phyloP scores from a whole-genome alignment of 257 asterid species.

The Solanum ossicruentum region DNA sequence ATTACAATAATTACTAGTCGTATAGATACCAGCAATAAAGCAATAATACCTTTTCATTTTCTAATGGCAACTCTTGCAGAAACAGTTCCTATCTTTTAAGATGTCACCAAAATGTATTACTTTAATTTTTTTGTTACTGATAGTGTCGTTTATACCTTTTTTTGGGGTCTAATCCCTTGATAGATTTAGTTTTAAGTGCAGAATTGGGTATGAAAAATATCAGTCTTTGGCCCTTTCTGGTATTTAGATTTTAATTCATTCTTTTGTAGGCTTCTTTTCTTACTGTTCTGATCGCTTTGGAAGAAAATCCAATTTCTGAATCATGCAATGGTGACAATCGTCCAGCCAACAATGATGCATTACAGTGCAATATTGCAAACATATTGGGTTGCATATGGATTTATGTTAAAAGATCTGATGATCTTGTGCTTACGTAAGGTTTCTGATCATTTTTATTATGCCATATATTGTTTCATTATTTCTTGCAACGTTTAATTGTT shows the following conservation, averaged over 20 bases:
- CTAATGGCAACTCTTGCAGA: background rate
- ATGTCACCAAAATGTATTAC: background rate
- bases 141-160: background rate
- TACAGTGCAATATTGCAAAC: conserved; percentile 29
- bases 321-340: conserved; percentile 12
- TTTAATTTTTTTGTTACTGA: background rate
- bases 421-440: conserved; percentile 47
- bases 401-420: conserved; percentile 44
- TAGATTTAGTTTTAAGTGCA: background rate
- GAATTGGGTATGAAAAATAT: background rate
- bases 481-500: background rate
- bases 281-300: conserved; percentile 32
- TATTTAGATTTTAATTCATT: background rate
- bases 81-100: background rate
- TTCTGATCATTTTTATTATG: background rate
- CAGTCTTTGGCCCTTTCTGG: background rate
- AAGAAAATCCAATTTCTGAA: conserved; percentile 25
- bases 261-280: conserved; percentile 78
- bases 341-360: conserved; percentile 20
- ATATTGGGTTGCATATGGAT: conserved; percentile 33
- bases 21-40: background rate
- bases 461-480: background rate
- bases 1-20: background rate
- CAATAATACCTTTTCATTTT: background rate
- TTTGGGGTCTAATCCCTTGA: background rate